Conservation (phyloP, 2,329 filamentous ascomycete species). For the Ramularia endophylla region DNA sequence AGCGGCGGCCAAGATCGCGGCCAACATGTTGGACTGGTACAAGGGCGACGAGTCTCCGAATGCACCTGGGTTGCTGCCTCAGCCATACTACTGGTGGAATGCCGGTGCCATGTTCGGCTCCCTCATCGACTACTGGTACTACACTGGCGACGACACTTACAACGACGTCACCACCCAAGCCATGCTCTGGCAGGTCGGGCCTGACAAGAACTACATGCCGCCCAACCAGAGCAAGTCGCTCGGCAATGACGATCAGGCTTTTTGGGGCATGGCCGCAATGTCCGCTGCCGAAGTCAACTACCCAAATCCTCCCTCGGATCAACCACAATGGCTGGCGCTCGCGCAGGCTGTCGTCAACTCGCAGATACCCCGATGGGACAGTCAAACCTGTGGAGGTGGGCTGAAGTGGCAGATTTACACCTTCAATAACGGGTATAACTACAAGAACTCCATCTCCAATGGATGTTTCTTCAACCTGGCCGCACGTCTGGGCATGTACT, state of each 20-base stretch:
- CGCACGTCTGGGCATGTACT: slow-evolving; percentile 37
- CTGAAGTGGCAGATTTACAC: slow-evolving; percentile 33
- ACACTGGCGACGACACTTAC: slow-evolving; percentile 60
- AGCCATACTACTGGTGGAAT: slow-evolving; percentile 72
- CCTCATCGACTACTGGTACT: slow-evolving; percentile 64
- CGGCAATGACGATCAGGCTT: slow-evolving; percentile 54
- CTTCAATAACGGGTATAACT: slow-evolving; percentile 47
- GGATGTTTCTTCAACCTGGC: slow-evolving; percentile 49
- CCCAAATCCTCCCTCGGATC: slow-evolving; percentile 35
- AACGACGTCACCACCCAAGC: slow-evolving; percentile 54
- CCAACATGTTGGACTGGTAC: slow-evolving; percentile 44
- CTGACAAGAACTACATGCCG: slow-evolving; percentile 55
- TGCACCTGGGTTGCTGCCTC: slow-evolving; percentile 51
- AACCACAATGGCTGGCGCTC: slow-evolving; percentile 42
- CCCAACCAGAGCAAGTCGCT: slow-evolving; percentile 33
- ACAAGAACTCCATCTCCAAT: slow-evolving; percentile 47
- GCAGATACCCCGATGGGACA: slow-evolving; percentile 35
- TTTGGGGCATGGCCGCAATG: slow-evolving; percentile 54
- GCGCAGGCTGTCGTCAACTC: slow-evolving; percentile 40
- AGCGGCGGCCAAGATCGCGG: slow-evolving; percentile 37
- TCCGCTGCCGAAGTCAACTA: slow-evolving; percentile 50
- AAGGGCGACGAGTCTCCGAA: slow-evolving; percentile 42
- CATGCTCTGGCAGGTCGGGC: slow-evolving; percentile 56
- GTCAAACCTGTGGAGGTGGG: slow-evolving; percentile 33
- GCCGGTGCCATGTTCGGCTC: slow-evolving; percentile 58